A percentile compares a stretch with the other conserved stretches of the same genome.
Conservation (phyloP, 345 rosid species). For the Gossypium bickii region DNA sequence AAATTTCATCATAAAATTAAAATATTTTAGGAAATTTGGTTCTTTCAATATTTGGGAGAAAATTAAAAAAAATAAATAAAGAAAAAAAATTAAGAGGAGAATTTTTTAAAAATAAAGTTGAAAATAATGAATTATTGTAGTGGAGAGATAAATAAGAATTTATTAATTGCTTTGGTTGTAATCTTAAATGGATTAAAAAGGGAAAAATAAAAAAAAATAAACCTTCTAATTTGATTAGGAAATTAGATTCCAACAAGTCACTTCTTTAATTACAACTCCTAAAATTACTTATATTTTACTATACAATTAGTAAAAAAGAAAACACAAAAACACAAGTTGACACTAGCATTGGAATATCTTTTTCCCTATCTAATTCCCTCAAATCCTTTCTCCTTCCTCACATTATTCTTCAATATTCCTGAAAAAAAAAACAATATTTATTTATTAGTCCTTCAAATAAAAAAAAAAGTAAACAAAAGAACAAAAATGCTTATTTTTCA, state of each 20-base stretch:
- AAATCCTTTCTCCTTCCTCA: slow-evolving; percentile 47
- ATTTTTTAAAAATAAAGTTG: no score
- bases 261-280: slow-evolving; percentile 16
- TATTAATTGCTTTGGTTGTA: slow-evolving; percentile 20
- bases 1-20: not conserved
- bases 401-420: slow-evolving; percentile 47
- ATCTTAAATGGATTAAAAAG: not conserved
- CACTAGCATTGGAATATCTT: slow-evolving; percentile 12
- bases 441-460: not conserved
- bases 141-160: not conserved
- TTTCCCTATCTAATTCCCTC: slow-evolving; percentile 34
- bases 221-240: slow-evolving; percentile 12
- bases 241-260: slow-evolving; percentile 20
- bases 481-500: no score
- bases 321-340: slow-evolving; percentile 21
- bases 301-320: slow-evolving; percentile 7
- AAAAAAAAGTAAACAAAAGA: not conserved
- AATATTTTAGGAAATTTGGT: not conserved
- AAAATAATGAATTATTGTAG: not conserved
- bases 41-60: not conserved
- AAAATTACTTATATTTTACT: slow-evolving; percentile 9
- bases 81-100: no score
- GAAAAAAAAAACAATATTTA: slow-evolving; percentile 19
- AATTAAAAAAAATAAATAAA: no score
- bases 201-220: not conserved